Evolutionary conservation across 176 grass and related monocot species (phyloP).

Genomic region (Oryza brachyantha): DNA sequence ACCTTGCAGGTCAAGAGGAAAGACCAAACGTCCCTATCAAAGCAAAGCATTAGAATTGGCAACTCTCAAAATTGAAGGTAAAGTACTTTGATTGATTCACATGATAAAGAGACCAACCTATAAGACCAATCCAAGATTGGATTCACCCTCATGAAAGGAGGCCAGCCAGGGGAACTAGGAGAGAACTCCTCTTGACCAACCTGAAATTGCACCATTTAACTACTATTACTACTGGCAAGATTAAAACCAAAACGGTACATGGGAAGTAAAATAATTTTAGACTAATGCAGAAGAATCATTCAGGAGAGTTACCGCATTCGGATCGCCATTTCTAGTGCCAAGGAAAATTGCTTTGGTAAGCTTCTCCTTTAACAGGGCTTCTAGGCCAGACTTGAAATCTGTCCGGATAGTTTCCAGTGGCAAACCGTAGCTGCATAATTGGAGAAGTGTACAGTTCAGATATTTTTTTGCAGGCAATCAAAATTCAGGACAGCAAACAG

Average conservation of each 20-base stretch:
- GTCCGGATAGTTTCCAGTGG: conserved; percentile 61
- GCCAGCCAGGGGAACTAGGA: conserved; percentile 55
- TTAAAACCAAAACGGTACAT: not conserved
- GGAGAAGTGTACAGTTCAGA: not conserved
- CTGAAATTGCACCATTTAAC: conserved; percentile 15
- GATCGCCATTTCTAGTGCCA: conserved; percentile 65
- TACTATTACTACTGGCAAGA: not conserved
- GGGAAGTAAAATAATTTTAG: too few species aligned
- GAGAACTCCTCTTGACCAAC: conserved; percentile 67
- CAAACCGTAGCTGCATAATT: conserved; percentile 54
- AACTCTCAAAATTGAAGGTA: not conserved
- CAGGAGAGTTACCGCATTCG: conserved; percentile 45
- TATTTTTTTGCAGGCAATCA: not conserved
- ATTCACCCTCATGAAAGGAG: conserved; percentile 81
- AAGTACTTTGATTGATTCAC: not conserved
- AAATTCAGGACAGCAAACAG: not conserved
- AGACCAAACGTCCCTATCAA: conserved; percentile 62
- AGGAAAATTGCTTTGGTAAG: conserved; percentile 71
- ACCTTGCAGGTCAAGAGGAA: conserved; percentile 67
- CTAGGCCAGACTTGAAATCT: conserved; percentile 66
- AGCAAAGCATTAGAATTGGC: conserved; percentile 15
- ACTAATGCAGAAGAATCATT: not conserved
- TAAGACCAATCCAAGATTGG: conserved; percentile 77
- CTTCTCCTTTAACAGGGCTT: conserved; percentile 48
- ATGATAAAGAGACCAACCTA: conserved; percentile 32